These are phyloP conservation scores for Ceratobasidium sp. DNA, from an alignment of 1,284 basidiomycete species.

Conservation along the genomic window DNA sequence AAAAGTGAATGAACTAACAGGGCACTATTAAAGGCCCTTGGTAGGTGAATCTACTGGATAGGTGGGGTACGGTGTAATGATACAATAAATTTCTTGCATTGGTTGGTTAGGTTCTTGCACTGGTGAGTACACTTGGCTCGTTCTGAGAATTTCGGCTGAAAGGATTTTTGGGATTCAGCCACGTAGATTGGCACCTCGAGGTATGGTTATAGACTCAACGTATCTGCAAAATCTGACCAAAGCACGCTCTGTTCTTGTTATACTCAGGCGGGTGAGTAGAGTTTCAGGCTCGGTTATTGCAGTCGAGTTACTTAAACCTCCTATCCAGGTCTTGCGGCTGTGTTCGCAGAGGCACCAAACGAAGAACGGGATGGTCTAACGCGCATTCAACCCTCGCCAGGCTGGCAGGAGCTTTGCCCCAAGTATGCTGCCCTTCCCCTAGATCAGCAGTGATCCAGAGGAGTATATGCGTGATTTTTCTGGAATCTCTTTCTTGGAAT, in stretches of 20 bases:
- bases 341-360: slow-evolving; percentile 57
- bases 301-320: not conserved
- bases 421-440: slow-evolving; percentile 9
- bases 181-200: slow-evolving; percentile 62
- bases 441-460: not conserved
- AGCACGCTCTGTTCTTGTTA: not conserved
- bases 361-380: slow-evolving; percentile 47
- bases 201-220: slow-evolving; percentile 49
- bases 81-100: not conserved
- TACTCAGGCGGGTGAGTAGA: slow-evolving; percentile 22
- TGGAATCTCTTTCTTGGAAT: not conserved
- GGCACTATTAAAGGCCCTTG: slow-evolving; percentile 54
- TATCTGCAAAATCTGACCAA: not conserved
- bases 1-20: not conserved
- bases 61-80: not conserved
- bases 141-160: not conserved
- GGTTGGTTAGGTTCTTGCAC: slow-evolving; percentile 56
- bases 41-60: not conserved
- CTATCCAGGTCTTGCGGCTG: slow-evolving; percentile 56
- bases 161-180: slow-evolving; percentile 58
- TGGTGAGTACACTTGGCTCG: slow-evolving; percentile 43
- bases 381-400: slow-evolving; percentile 46
- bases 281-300: not conserved
- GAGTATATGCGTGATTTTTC: not conserved
- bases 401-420: slow-evolving; percentile 56